These are phyloP conservation scores for Brettanomyces bruxellensis DNA, from an alignment of 805 yeast genomes.

Conservation along the genomic window DNA sequence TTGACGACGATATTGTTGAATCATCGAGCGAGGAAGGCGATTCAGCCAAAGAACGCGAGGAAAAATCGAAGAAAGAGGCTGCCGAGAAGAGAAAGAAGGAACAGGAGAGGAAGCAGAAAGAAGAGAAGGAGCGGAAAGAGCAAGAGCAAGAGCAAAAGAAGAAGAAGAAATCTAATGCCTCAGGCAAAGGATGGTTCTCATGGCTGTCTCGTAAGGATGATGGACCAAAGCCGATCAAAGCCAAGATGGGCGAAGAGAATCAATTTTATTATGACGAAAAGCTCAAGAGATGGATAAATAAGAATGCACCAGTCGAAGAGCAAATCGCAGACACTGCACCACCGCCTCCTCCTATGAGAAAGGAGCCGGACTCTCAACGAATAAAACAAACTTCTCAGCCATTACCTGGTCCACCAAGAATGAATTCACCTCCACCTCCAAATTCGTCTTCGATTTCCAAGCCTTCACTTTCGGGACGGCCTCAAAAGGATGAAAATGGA, in stretches of 20 bases:
- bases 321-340: constrained; percentile 44
- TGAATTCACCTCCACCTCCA: neutral
- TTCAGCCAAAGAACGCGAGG: constrained; percentile 17
- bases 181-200: constrained; percentile 37
- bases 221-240: constrained; percentile 65
- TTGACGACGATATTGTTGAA: constrained; percentile 24
- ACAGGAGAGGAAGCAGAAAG: constrained; percentile 7
- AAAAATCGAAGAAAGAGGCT: constrained; percentile 24
- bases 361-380: neutral
- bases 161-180: constrained; percentile 6
- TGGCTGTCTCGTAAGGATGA: constrained; percentile 56
- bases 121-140: constrained; percentile 7
- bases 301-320: constrained; percentile 57
- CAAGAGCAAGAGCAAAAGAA: constrained; percentile 17
- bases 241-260: constrained; percentile 76
- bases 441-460: constrained; percentile 19
- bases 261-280: constrained; percentile 75
- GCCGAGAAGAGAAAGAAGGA: constrained; percentile 12
- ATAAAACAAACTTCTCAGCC: constrained; percentile 1
- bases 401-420: neutral
- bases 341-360: constrained; percentile 58
- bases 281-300: constrained; percentile 80
- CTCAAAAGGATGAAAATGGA: constrained; percentile 8
- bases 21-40: constrained; percentile 37
- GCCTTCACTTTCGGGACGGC: constrained; percentile 20